Base-by-base conservation (phyloP, 2,329 filamentous ascomycete genomes). In the Alternaria sp. region DNA sequence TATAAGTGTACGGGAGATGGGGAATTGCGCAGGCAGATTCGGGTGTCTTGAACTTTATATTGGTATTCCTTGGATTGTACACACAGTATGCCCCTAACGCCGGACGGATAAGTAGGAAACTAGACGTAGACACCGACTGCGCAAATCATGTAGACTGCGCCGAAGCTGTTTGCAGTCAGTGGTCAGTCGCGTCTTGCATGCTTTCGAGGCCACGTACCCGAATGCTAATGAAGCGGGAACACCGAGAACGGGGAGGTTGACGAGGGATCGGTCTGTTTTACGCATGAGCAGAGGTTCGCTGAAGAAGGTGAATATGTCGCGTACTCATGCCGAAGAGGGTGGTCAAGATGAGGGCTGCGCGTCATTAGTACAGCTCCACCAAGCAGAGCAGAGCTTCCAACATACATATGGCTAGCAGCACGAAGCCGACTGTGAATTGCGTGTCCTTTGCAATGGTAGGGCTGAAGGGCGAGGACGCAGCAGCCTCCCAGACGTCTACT, bases 91-190 rank as follows among this genome's bases (percentile, higher is more conserved):
- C 45, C 60, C 64, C 68, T 58, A 74, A 73, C 70, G 72, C 70
- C 70, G 63, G 63, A 57, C 59, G 59, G 65, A 62, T 51, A 61
- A 53, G 61, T 65, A 61, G 60, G 61, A 68, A 70, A 68, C 80
- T 87, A 99, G 79, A 99, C 92, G 88, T 99, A 98, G 76, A 99
- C 95, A 78, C 95, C 95, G 77, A 95, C 95, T 60, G 93, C 95
- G 81, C 95, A 99, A 81, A 99, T 98, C 90, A 97, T 97, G 81
- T 95, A 97, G 44, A 99, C 93, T 50, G 94, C 90, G 70, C 95
- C 95, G 79, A 97, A 91, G 50, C 94, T 97, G 74, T n/a, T 44
- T 34, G 46, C 40, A 24, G 53, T 57, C 48, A 49, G 39, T 46
- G n/a, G 36, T 13, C 17, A n/a, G 17, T 17, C 28, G 53, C 36